Conservation (phyloP, 1,284 basidiomycete genomes). For the Boletus semigastroideus region DNA sequence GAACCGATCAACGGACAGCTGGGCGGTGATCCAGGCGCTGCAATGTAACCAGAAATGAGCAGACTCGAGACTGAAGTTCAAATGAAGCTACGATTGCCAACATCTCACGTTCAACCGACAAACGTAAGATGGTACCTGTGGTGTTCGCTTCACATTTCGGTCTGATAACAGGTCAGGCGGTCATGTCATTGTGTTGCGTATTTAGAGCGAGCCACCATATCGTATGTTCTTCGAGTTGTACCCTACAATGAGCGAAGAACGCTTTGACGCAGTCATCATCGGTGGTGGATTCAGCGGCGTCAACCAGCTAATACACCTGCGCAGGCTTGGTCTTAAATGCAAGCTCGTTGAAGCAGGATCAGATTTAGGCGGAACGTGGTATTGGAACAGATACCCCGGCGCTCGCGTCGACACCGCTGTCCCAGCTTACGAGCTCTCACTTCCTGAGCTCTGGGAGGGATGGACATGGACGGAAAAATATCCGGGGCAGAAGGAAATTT, state of each 20-base stretch:
- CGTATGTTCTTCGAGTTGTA: too few species aligned
- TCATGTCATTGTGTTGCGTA: too few species aligned
- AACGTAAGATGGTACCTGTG: too few species aligned
- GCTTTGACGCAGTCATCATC: background rate
- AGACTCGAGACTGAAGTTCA: too few species aligned
- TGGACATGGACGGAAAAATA: background rate
- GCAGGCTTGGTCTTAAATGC: background rate
- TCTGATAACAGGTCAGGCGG: too few species aligned
- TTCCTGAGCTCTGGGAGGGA: background rate
- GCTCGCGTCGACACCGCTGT: background rate
- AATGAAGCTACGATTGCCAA: too few species aligned
- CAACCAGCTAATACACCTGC: background rate
- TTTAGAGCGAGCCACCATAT: too few species aligned
- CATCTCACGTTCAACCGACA: too few species aligned
- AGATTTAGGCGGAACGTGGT: constrained; percentile 10
- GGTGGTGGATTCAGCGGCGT: background rate
- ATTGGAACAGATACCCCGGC: background rate
- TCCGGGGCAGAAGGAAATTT: background rate
- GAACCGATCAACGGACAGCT: too few species aligned
- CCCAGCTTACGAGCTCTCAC: background rate
- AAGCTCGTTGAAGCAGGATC: background rate
- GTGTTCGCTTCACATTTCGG: too few species aligned
- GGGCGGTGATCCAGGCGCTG: too few species aligned
- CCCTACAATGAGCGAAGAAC: background rate
- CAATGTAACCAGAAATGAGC: too few species aligned